These are phyloP conservation scores for Nemania sp. DNA, from an alignment of 2,329 filamentous ascomycete genomes.

Conservation along the genomic window DNA sequence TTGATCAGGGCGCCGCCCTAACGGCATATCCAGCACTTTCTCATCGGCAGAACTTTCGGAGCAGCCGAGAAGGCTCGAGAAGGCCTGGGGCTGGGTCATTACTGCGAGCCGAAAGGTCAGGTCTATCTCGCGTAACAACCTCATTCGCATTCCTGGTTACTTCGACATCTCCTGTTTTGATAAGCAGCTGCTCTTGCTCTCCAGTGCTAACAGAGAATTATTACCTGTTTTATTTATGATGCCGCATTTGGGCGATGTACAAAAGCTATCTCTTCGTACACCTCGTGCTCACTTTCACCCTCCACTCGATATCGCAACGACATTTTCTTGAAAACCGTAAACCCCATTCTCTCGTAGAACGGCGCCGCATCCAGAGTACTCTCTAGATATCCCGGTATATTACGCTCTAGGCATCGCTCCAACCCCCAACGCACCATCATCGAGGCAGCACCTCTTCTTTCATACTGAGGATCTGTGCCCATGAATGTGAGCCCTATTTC, in stretches of 20 bases:
- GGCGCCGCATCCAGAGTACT: conserved; percentile 36
- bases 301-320: conserved; percentile 19
- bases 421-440: conserved; percentile 35
- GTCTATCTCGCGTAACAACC: too few relatives aligned
- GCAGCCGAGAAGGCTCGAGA: too few relatives aligned
- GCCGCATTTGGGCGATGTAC: conserved; percentile 11
- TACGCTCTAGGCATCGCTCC: conserved; percentile 17
- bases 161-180: too few relatives aligned
- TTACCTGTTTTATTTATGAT: too few relatives aligned
- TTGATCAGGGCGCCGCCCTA: too few relatives aligned
- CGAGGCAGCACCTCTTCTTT: conserved; percentile 30
- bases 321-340: conserved; percentile 23
- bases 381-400: conserved; percentile 31
- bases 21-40: too few relatives aligned
- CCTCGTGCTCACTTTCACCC: not conserved
- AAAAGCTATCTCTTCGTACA: conserved; percentile 33
- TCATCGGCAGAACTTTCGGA: too few relatives aligned
- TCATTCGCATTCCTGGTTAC: too few relatives aligned
- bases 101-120: too few relatives aligned
- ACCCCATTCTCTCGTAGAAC: conserved; percentile 33
- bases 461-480: conserved; percentile 31
- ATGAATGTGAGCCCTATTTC: conserved; percentile 34
- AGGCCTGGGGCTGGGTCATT: too few relatives aligned
- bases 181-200: too few relatives aligned
- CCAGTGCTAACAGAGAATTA: too few relatives aligned